A percentile compares a stretch with the other conserved stretches of the same genome.
Evolutionary conservation across 371 early-diverging fungal genomes (phyloP).

Genomic region (Rhizopus stolonifer): DNA sequence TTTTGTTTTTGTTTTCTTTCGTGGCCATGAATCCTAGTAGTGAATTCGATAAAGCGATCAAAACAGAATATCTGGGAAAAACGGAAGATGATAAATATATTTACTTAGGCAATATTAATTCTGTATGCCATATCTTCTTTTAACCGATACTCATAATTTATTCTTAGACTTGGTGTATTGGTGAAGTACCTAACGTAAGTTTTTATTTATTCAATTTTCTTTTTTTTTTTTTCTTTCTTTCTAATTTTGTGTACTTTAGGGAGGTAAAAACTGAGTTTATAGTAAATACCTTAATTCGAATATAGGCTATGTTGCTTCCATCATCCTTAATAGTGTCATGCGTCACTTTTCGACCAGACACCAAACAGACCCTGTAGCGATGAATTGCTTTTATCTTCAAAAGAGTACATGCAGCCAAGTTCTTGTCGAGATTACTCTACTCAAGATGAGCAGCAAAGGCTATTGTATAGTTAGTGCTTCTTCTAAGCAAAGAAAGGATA

Average conservation of each 20-base stretch:
- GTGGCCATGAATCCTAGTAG: neutral
- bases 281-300: no score
- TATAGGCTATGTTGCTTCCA: constrained; percentile 38
- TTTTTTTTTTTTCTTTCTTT: no score
- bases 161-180: constrained; percentile 35
- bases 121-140: constrained; percentile 9
- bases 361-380: constrained; percentile 42
- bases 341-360: constrained; percentile 25
- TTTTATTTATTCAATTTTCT: no score
- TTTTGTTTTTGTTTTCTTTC: constrained; percentile 11
- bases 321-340: constrained; percentile 34
- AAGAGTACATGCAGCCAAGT: constrained; percentile 33
- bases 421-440: constrained; percentile 34
- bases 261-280: constrained; percentile 24
- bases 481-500: constrained; percentile 33
- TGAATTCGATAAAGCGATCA: constrained; percentile 20
- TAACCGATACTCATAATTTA: neutral
- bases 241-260: no score
- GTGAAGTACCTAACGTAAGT: constrained; percentile 45
- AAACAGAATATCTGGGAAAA: constrained; percentile 12
- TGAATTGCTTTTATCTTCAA: constrained; percentile 44
- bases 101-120: constrained; percentile 9
- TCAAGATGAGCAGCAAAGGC: constrained; percentile 42
- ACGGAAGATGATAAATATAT: neutral
- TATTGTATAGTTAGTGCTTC: constrained; percentile 35